A percentile compares a stretch with the other conserved stretches of the same genome.
These are phyloP conservation scores for Butyriboletus loyo DNA, from an alignment of 768 basidiomycete species.

Conservation along the genomic window DNA sequence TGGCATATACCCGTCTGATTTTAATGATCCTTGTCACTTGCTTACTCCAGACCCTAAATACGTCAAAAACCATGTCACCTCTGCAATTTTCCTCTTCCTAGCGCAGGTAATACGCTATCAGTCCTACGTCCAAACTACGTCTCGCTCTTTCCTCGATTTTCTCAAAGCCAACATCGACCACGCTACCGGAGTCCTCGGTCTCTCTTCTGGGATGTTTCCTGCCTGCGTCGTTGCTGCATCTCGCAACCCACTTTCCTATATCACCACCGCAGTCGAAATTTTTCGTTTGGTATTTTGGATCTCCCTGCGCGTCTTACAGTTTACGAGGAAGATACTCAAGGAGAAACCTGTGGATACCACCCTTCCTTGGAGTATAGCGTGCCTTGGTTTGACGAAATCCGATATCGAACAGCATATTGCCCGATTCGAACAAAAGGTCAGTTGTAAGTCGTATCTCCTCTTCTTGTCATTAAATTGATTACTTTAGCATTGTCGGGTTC, in stretches of 20 bases:
- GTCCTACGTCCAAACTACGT: slow-evolving; percentile 33
- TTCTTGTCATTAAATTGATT: not conserved
- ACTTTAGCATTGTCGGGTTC: slow-evolving; percentile 13
- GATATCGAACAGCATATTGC: slow-evolving; percentile 26
- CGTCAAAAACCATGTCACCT: slow-evolving; percentile 45
- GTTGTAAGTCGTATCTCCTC: not conserved
- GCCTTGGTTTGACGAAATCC: slow-evolving; percentile 32
- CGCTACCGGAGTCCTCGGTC: slow-evolving; percentile 42
- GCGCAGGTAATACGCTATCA: slow-evolving; percentile 54
- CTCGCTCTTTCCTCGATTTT: slow-evolving; percentile 24
- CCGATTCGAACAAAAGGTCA: slow-evolving; percentile 23
- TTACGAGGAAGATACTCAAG: slow-evolving; percentile 23
- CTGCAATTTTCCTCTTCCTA: slow-evolving; percentile 48
- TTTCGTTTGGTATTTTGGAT: slow-evolving; percentile 55
- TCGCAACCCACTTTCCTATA: slow-evolving; percentile 36
- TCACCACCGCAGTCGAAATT: slow-evolving; percentile 43
- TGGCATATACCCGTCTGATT: slow-evolving; percentile 45
- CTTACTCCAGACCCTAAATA: slow-evolving; percentile 38
- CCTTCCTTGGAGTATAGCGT: slow-evolving; percentile 47
- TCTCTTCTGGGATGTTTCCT: slow-evolving; percentile 56
- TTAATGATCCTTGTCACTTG: slow-evolving; percentile 38
- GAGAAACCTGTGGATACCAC: slow-evolving; percentile 18
- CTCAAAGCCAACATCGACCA: slow-evolving; percentile 36
- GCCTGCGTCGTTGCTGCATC: slow-evolving; percentile 53
- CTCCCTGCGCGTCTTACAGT: slow-evolving; percentile 40